A percentile compares a stretch with the other conserved stretches of the same genome.
These are phyloP conservation scores for Geranium rotundifolium DNA, from an alignment of 345 rosid species.

Conservation along the genomic window DNA sequence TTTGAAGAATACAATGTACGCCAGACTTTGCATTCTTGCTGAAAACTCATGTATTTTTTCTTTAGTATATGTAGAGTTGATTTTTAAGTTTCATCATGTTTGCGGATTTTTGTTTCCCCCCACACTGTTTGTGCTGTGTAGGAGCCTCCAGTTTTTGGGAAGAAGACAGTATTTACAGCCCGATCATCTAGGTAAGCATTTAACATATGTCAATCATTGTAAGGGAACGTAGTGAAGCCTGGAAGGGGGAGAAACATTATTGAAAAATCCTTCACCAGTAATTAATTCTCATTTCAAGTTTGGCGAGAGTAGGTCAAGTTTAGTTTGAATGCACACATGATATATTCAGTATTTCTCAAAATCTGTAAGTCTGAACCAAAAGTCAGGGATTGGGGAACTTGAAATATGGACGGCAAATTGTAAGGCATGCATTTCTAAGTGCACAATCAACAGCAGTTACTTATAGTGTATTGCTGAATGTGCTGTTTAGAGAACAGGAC, in stretches of 20 bases:
- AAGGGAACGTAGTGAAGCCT: background rate
- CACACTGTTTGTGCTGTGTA: conserved; percentile 22
- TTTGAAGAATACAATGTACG: conserved; percentile 88
- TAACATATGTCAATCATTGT: background rate
- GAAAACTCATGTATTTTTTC: background rate
- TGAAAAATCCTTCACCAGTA: background rate
- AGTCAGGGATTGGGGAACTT: background rate
- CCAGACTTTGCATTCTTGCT: background rate
- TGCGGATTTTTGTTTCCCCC: background rate
- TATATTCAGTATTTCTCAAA: no score
- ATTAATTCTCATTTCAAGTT: background rate
- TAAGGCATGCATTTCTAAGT: background rate
- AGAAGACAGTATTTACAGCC: conserved; percentile 53
- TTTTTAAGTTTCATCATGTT: background rate
- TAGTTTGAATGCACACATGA: no score
- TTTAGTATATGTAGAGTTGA: background rate
- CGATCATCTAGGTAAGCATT: conserved; percentile 51
- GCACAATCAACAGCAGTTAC: background rate
- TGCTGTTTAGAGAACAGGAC: conserved; percentile 41
- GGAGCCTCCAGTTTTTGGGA: conserved; percentile 94
- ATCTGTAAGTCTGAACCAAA: background rate
- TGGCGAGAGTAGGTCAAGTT: background rate
- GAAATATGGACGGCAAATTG: background rate
- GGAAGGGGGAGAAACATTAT: background rate
- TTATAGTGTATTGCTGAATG: conserved; percentile 6